These are phyloP conservation scores for Candida sakaeoensis DNA, from an alignment of 805 yeast species.

Conservation along the genomic window DNA sequence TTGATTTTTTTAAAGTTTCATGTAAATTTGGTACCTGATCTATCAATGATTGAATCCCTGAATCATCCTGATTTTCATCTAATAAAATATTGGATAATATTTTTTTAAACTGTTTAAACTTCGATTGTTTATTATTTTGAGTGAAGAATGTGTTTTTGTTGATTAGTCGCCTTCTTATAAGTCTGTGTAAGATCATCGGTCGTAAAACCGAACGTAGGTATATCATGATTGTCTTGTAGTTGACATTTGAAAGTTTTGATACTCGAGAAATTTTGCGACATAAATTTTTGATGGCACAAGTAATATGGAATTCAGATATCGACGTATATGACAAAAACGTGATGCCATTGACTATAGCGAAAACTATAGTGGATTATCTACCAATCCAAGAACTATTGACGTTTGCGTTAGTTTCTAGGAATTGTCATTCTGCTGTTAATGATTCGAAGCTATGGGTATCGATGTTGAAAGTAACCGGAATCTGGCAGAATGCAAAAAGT, in stretches of 20 bases:
- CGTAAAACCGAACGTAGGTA: background rate
- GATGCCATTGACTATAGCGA: conserved; percentile 38
- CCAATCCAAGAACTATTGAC: conserved; percentile 35
- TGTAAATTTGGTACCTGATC: conserved; percentile 13
- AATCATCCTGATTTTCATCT: conserved; percentile 1
- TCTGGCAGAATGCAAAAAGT: conserved; percentile 29
- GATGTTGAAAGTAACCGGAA: conserved; percentile 30
- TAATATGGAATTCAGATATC: conserved; percentile 44
- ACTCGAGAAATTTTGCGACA: background rate
- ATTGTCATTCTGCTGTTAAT: conserved; percentile 34
- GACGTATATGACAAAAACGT: conserved; percentile 39
- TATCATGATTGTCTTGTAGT: background rate
- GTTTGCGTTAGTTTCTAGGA: conserved; percentile 36
- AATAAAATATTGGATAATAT: conserved; percentile 1
- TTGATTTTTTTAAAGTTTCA: conserved; percentile 17
- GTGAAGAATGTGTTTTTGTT: background rate
- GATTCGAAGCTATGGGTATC: conserved; percentile 39
- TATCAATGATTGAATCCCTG: background rate
- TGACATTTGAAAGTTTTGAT: conserved; percentile 1
- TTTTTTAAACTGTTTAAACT: background rate
- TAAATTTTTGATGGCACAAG: conserved; percentile 33
- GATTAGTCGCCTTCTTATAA: conserved; percentile 5
- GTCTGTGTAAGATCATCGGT: background rate
- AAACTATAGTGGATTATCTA: conserved; percentile 29
- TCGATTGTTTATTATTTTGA: background rate